Conservation (phyloP, 1,139 yeast genomes). For the Candida sp. region DNA sequence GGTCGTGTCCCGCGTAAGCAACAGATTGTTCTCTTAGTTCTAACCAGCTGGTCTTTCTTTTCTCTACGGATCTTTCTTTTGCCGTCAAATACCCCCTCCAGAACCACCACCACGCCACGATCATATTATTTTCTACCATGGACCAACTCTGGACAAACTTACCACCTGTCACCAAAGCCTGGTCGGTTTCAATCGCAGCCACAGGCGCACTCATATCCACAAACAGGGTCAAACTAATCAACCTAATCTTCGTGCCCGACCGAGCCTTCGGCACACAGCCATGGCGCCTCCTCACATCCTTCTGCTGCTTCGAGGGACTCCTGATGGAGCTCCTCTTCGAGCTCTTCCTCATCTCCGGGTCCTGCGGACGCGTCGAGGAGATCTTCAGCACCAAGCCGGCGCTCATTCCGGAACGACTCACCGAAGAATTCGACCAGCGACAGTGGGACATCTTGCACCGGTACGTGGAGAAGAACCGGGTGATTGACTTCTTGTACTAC, state of each 20-base stretch:
- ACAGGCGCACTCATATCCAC: slow-evolving; percentile 22
- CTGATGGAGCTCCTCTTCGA: slow-evolving; percentile 23
- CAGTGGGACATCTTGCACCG: slow-evolving; percentile 20
- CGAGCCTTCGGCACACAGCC: slow-evolving; percentile 31
- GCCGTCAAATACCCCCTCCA: too few relatives aligned
- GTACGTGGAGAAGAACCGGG: slow-evolving; percentile 21
- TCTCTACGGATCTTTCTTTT: too few relatives aligned
- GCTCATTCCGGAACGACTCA: slow-evolving; percentile 22
- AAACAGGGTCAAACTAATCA: slow-evolving; percentile 17
- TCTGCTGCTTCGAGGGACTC: slow-evolving; percentile 35
- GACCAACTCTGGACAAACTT: slow-evolving; percentile 17
- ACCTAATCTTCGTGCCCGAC: slow-evolving; percentile 26
- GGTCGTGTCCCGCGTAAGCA: too few relatives aligned
- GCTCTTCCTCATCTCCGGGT: slow-evolving; percentile 20
- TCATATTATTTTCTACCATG: too few relatives aligned
- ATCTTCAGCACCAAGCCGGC: slow-evolving; percentile 17
- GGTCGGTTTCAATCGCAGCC: slow-evolving; percentile 27
- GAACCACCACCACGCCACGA: too few relatives aligned
- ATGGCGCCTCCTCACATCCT: slow-evolving; percentile 43
- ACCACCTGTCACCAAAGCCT: slow-evolving; percentile 39
- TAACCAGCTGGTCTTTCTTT: too few relatives aligned
- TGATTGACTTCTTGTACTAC: slow-evolving; percentile 36
- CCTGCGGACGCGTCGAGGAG: slow-evolving; percentile 24
- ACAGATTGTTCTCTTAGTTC: too few relatives aligned
- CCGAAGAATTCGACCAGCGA: slow-evolving; percentile 17